Conservation (phyloP, 1,139 yeast genomes). For the Suhomyces maxii region DNA sequence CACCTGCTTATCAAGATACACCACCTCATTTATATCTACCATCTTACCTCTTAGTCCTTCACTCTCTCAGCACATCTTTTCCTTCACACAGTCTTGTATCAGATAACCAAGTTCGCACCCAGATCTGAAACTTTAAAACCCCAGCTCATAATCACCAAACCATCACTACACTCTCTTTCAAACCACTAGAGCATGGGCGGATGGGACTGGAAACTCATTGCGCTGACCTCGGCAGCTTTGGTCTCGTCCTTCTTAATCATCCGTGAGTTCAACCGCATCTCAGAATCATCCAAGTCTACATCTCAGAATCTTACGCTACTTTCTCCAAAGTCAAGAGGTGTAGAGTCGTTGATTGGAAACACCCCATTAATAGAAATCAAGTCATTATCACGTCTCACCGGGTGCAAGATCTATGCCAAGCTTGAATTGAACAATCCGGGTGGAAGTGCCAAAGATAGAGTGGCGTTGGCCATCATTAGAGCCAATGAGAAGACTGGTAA, state of each 20-base stretch:
- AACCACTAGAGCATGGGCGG: background rate
- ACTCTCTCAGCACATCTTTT: no score
- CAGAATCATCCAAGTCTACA: background rate
- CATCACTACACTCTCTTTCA: background rate
- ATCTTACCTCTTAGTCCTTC: no score
- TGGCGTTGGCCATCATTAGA: conserved; percentile 80
- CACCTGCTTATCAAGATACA: no score
- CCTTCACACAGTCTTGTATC: no score
- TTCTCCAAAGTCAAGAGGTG: conserved; percentile 39
- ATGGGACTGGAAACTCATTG: conserved; percentile 8
- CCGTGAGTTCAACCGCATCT: conserved; percentile 8
- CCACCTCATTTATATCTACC: no score
- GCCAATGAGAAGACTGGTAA: conserved; percentile 63
- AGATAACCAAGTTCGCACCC: no score
- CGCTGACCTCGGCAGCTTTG: conserved; percentile 11
- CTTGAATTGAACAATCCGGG: conserved; percentile 88
- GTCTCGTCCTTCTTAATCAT: conserved; percentile 10
- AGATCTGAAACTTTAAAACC: background rate
- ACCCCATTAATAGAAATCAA: conserved; percentile 82
- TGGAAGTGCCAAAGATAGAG: conserved; percentile 94
- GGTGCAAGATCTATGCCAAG: conserved; percentile 84
- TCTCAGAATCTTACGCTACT: conserved; percentile 9
- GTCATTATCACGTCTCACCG: conserved; percentile 73
- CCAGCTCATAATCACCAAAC: background rate
- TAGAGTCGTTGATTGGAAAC: conserved; percentile 71